phyloP scores from a whole-genome alignment of 305 asterid genomes.

The Solanum chacoense region DNA sequence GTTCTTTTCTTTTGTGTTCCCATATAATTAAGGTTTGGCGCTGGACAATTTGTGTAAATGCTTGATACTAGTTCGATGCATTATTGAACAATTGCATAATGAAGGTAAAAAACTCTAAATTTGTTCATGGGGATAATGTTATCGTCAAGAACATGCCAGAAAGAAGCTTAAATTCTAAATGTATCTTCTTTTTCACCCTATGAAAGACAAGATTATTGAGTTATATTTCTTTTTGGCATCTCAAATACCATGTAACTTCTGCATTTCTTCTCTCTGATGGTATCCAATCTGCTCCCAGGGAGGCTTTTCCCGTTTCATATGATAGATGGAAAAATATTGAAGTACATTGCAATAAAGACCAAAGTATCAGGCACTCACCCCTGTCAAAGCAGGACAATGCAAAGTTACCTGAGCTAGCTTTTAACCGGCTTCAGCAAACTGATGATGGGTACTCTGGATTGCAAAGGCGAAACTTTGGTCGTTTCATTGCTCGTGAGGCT shows the following conservation, averaged over 20 bases:
- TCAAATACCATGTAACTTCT: background rate
- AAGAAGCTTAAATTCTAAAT: background rate
- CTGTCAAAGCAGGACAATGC: slow-evolving; percentile 34
- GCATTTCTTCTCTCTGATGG: background rate
- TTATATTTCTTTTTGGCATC: background rate
- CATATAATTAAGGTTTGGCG: background rate
- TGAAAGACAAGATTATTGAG: background rate
- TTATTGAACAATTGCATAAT: background rate
- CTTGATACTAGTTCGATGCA: background rate
- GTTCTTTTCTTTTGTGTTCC: background rate
- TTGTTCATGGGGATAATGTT: background rate
- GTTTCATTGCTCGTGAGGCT: slow-evolving; percentile 73
- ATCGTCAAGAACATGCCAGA: background rate
- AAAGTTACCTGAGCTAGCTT: slow-evolving; percentile 52
- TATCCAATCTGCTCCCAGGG: slow-evolving; percentile 27
- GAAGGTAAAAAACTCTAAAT: background rate
- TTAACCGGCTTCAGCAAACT: slow-evolving; percentile 59
- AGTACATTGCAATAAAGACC: slow-evolving; percentile 67
- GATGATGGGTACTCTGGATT: slow-evolving; percentile 49
- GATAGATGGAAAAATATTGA: slow-evolving; percentile 69
- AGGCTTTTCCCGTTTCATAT: slow-evolving; percentile 45
- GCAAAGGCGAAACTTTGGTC: slow-evolving; percentile 49
- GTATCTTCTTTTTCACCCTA: background rate
- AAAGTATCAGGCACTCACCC: slow-evolving; percentile 28
- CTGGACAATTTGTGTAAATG: background rate